Conservation (phyloP, 2,329 filamentous ascomycete species). For the Cryphonectria naterciae region DNA sequence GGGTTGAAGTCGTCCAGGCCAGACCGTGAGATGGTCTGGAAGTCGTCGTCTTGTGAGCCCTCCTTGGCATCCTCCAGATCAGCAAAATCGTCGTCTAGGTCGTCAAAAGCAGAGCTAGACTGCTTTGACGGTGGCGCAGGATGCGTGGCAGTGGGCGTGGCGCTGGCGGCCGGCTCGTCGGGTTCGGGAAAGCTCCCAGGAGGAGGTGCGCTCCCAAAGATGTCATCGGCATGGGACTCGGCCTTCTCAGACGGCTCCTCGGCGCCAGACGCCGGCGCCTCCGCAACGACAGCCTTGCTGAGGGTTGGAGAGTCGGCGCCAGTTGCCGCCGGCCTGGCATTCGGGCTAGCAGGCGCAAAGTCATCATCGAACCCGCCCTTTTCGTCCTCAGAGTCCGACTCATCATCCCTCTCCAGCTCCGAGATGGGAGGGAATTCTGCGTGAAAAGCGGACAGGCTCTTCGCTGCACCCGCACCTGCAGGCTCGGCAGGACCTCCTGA, state of each 20-base stretch:
- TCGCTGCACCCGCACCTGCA: conserved; percentile 47
- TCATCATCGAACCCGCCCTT: conserved; percentile 91
- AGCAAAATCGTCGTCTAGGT: conserved; percentile 80
- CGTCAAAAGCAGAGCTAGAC: conserved; percentile 65
- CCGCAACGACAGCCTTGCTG: conserved; percentile 38
- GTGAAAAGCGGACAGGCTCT: conserved; percentile 59
- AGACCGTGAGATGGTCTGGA: conserved; percentile 73
- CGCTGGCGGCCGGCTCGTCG: conserved; percentile 37
- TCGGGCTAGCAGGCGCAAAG: conserved; percentile 70
- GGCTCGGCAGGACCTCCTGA: conserved; percentile 4
- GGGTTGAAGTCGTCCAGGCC: conserved; percentile 79
- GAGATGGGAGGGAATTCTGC: conserved; percentile 92
- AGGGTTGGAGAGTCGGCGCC: conserved; percentile 36
- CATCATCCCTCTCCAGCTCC: conserved; percentile 80
- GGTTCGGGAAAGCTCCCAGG: conserved; percentile 31
- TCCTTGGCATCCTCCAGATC: conserved; percentile 85
- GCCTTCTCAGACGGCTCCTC: conserved; percentile 30
- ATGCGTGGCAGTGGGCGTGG: conserved; percentile 40
- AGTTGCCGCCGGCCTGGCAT: conserved; percentile 37
- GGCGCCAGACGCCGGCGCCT: conserved; percentile 26
- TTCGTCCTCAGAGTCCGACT: conserved; percentile 81
- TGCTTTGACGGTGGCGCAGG: conserved; percentile 36
- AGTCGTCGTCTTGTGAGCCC: conserved; percentile 77
- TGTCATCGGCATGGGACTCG: conserved; percentile 40
- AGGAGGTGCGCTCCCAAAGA: conserved; percentile 43